Base-by-base conservation (phyloP, 1,284 basidiomycete species). In the Rhodotorula glutinis region DNA sequence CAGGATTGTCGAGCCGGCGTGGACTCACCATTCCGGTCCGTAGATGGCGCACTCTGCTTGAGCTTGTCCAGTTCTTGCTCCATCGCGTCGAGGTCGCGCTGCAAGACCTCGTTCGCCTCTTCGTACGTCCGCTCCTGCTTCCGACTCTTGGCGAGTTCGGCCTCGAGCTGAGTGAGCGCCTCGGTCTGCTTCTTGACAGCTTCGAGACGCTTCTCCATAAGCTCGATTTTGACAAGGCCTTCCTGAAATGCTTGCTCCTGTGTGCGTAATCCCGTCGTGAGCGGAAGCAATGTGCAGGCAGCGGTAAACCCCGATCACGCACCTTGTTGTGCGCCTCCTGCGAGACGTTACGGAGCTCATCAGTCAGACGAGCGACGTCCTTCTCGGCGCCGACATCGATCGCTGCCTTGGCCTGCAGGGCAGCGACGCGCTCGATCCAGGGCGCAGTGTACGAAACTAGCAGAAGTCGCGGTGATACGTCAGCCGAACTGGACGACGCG, bases 191-290 rank as follows among this genome's bases (percentile, higher is more conserved):
- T 91, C 82, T 92, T 93, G 67, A 87, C 88, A 1, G 86, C 85
- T 77, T 98, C 94, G 82, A 95, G 88, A 56, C 92, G 86, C 58
- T 92, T 86, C 77, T 95, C 91, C 84, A 98, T 89, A 13, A 95
- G 85, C 78, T 97, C 92, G 63, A 97, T 90, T 83, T 94, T 98
- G 69, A 98, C 92, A 9, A 82, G 82, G 10, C 87, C 83, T 77
- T 98, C 96, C 79, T 98, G 92, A 58, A 93, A 86, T 46, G 80
- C 85, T 82, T 96, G 91, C 71, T 98, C 95, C 79, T 92, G 87
- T 8, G 47, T 43, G 14, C 33, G 21, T n/a, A 19, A 11, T 8
- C 43, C 21, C 17, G 10, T 44, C 9, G 5, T 43, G 11, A 43
- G 38, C 16, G 10, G 14, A 8, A 4, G n/a, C 17, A 9, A 9